phyloP scores from a whole-genome alignment of 805 yeast genomes.

The Metschnikowia shivogae region DNA sequence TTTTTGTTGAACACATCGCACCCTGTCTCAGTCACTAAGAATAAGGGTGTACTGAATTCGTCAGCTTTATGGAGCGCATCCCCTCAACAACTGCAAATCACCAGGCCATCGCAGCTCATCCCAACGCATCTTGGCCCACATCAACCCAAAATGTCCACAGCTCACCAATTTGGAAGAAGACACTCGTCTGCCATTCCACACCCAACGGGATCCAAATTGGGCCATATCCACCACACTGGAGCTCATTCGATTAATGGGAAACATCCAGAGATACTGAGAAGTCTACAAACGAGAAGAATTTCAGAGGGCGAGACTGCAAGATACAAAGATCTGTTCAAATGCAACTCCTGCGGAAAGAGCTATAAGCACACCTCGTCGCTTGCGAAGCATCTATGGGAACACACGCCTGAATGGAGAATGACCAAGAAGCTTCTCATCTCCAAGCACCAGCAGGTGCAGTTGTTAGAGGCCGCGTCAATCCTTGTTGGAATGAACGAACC shows the following conservation, averaged over 20 bases:
- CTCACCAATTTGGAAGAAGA: slow-evolving; percentile 16
- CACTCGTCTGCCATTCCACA: slow-evolving; percentile 19
- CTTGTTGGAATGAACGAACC: slow-evolving; percentile 67
- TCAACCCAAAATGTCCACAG: slow-evolving; percentile 2
- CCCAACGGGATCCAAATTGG: slow-evolving; percentile 13
- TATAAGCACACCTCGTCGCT: slow-evolving; percentile 85
- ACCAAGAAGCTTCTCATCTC: slow-evolving; percentile 76
- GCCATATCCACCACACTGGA: slow-evolving; percentile 12
- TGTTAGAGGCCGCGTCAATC: slow-evolving; percentile 73
- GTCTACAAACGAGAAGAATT: slow-evolving; percentile 48
- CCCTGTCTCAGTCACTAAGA: background rate
- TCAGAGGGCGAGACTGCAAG: slow-evolving; percentile 86
- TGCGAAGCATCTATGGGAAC: slow-evolving; percentile 90
- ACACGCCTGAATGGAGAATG: slow-evolving; percentile 90
- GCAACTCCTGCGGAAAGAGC: slow-evolving; percentile 91
- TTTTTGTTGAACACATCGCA: background rate
- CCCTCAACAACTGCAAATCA: background rate
- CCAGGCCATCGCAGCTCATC: slow-evolving; percentile 4
- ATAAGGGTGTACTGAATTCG: background rate
- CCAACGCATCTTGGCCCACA: background rate
- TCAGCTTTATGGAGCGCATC: background rate
- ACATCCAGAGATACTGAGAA: slow-evolving; percentile 8
- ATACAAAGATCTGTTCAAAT: slow-evolving; percentile 74
- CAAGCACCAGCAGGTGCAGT: slow-evolving; percentile 86
- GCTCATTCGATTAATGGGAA: slow-evolving; percentile 1